These are phyloP conservation scores for Debaryomycetaceae sp. DNA, from an alignment of 1,139 yeast genomes.

Conservation along the genomic window DNA sequence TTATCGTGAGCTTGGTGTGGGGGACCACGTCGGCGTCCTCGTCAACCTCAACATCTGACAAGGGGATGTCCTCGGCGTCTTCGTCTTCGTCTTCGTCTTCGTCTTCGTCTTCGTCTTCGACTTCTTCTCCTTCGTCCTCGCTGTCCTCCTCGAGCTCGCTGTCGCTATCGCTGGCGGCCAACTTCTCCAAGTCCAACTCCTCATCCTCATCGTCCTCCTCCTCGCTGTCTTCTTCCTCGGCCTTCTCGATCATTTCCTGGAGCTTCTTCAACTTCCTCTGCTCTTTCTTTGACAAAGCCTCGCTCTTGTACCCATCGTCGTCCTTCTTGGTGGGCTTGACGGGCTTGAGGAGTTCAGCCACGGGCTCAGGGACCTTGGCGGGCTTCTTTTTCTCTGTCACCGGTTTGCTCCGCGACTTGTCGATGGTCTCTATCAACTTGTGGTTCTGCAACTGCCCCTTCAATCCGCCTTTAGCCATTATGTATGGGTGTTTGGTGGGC, in stretches of 20 bases:
- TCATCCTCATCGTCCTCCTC: slow-evolving; percentile 25
- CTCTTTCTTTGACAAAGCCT: slow-evolving; percentile 56
- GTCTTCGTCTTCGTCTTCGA: slow-evolving; percentile 41
- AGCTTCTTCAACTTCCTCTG: slow-evolving; percentile 58
- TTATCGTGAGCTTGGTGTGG: slow-evolving; percentile 78
- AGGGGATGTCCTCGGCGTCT: slow-evolving; percentile 62
- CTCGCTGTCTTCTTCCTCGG: slow-evolving; percentile 18
- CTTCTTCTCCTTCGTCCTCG: slow-evolving; percentile 39
- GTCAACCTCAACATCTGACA: slow-evolving; percentile 76
- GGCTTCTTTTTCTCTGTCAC: slow-evolving; percentile 10
- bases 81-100: slow-evolving; percentile 40
- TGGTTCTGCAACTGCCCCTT: slow-evolving; percentile 34
- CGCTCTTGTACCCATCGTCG: slow-evolving; percentile 34
- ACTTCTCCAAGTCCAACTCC: slow-evolving; percentile 48
- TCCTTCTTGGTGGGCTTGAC: slow-evolving; percentile 16
- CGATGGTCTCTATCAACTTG: slow-evolving; percentile 22
- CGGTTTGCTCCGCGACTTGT: slow-evolving; percentile 24
- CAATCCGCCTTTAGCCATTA: slow-evolving; percentile 32
- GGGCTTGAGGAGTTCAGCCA: slow-evolving; percentile 11
- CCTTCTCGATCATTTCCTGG: slow-evolving; percentile 18
- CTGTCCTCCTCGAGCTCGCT: slow-evolving; percentile 41
- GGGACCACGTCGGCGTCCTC: slow-evolving; percentile 90
- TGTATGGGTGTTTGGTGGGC: slow-evolving; percentile 5
- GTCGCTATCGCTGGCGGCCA: slow-evolving; percentile 51
- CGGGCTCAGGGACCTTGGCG: slow-evolving; percentile 4